Evolutionary conservation across 148 eudicot genomes (phyloP).

Genomic region (Beta vulgaris): DNA sequence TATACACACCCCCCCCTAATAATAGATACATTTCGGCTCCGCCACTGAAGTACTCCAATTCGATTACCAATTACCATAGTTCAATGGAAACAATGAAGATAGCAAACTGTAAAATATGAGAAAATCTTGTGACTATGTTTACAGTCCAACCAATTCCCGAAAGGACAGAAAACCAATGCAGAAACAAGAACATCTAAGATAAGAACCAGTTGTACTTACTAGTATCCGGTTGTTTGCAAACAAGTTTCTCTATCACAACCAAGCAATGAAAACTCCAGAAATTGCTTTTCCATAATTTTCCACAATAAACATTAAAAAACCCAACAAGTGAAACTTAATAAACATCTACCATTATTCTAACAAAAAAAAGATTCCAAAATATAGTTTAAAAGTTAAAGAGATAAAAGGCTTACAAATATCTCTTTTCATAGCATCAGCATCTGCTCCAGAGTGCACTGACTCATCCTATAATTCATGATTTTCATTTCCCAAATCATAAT

Average conservation of each 20-base stretch:
- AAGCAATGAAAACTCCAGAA: background rate
- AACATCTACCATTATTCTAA: background rate
- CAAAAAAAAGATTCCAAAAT: background rate
- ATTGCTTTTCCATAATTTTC: background rate
- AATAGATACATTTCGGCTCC: too few species aligned
- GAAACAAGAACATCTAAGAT: background rate
- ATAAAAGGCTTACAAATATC: conserved; percentile 39
- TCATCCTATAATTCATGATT: conserved; percentile 83
- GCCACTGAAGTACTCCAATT: too few species aligned
- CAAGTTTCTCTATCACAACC: background rate
- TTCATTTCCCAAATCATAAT: conserved; percentile 2
- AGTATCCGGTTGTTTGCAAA: background rate
- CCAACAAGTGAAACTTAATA: background rate
- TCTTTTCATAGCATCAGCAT: conserved; percentile 83
- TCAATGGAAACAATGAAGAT: background rate
- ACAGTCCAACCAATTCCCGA: background rate
- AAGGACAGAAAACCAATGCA: background rate
- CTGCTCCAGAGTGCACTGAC: conserved; percentile 96
- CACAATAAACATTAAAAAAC: background rate
- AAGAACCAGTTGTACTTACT: background rate
- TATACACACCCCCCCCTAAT: too few species aligned
- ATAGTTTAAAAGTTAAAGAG: background rate
- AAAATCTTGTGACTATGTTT: background rate
- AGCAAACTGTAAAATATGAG: background rate
- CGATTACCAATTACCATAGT: too few species aligned